These are phyloP conservation scores for Tephrocybe rancida DNA, from an alignment of 768 basidiomycete genomes.

Conservation along the genomic window DNA sequence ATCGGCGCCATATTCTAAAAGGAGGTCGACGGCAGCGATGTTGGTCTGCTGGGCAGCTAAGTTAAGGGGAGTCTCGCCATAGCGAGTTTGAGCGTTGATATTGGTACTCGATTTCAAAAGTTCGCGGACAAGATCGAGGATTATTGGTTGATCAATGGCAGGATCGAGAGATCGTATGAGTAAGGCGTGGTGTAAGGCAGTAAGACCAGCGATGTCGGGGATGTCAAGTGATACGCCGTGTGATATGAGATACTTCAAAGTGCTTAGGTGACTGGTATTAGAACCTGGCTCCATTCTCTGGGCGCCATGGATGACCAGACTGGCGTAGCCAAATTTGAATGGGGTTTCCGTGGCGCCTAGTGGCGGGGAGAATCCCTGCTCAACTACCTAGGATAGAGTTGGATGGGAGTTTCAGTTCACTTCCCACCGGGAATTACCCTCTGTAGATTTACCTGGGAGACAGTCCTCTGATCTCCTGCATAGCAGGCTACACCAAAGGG, in stretches of 20 bases:
- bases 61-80: slow-evolving; percentile 45
- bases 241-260: slow-evolving; percentile 42
- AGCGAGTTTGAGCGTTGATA: slow-evolving; percentile 49
- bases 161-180: slow-evolving; percentile 24
- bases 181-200: slow-evolving; percentile 50
- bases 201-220: slow-evolving; percentile 49
- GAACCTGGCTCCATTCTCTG: slow-evolving; percentile 32
- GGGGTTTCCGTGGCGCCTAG: slow-evolving; percentile 42
- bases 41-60: slow-evolving; percentile 32
- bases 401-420: neutral
- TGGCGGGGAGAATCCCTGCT: slow-evolving; percentile 35
- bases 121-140: slow-evolving; percentile 34
- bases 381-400: slow-evolving; percentile 22
- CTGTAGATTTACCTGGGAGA: too few relatives aligned
- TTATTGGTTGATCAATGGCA: too few relatives aligned
- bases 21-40: slow-evolving; percentile 36
- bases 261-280: slow-evolving; percentile 29
- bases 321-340: slow-evolving; percentile 43
- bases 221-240: slow-evolving; percentile 40
- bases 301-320: slow-evolving; percentile 41
- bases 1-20: slow-evolving; percentile 54
- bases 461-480: slow-evolving; percentile 18
- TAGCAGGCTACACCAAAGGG: slow-evolving; percentile 19
- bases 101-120: slow-evolving; percentile 51
- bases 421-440: too few relatives aligned